Conservation (phyloP, 495 filamentous ascomycete genomes). For the Hyaloscypha finlandica region DNA sequence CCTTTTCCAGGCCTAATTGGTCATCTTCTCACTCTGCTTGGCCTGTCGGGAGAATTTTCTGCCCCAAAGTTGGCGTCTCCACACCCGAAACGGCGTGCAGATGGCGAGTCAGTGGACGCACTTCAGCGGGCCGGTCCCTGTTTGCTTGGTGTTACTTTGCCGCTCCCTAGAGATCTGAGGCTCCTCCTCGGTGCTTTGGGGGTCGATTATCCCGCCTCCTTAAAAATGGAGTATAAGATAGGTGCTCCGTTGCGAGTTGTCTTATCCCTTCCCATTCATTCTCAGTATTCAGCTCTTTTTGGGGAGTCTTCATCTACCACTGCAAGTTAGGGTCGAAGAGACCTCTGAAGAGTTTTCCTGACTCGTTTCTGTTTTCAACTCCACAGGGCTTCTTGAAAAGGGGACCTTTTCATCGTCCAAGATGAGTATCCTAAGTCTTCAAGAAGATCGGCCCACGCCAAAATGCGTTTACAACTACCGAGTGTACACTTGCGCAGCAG, state of each 20-base stretch:
- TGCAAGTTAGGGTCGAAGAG: conserved; percentile 1
- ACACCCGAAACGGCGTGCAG: background rate
- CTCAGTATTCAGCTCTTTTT: background rate
- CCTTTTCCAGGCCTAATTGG: background rate
- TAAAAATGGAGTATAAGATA: conserved; percentile 17
- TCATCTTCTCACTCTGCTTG: background rate
- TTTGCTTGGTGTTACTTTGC: background rate
- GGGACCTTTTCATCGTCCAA: conserved; percentile 24
- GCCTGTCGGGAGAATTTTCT: conserved; percentile 8
- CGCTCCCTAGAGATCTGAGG: conserved; percentile 8
- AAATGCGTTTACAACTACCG: conserved; percentile 73
- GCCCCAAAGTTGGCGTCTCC: background rate
- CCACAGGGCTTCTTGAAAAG: background rate
- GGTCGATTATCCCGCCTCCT: background rate
- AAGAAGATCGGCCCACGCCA: conserved; percentile 58
- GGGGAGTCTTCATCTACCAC: background rate
- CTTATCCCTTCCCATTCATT: conserved; percentile 1
- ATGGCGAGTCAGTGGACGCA: conserved; percentile 8
- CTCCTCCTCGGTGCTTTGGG: conserved; percentile 7
- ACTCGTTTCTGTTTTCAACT: background rate
- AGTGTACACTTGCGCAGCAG: conserved; percentile 60
- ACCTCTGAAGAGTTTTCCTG: conserved; percentile 2
- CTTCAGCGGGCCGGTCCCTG: background rate
- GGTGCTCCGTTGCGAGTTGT: conserved; percentile 25
- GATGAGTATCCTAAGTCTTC: conserved; percentile 56